These are phyloP conservation scores for Lagenaria siceraria DNA, from an alignment of 306 rosid genomes.

Conservation along the genomic window DNA sequence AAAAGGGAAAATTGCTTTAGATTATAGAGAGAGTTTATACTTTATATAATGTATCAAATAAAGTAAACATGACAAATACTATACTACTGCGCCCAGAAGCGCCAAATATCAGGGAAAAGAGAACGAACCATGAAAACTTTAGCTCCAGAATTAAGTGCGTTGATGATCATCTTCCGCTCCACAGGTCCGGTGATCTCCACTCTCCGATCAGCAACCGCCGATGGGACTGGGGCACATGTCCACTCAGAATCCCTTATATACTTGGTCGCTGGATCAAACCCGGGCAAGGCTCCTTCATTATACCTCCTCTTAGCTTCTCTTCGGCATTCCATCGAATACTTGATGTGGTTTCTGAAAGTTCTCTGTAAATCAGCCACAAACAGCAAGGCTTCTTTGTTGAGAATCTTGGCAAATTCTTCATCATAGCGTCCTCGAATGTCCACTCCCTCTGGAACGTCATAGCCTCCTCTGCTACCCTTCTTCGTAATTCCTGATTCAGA, in stretches of 20 bases:
- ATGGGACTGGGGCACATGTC: slow-evolving; percentile 62
- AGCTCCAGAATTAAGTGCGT: slow-evolving; percentile 92
- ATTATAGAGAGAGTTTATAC: too few relatives aligned
- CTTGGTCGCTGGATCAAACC: slow-evolving; percentile 63
- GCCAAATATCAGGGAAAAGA: neutral
- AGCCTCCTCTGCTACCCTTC: slow-evolving; percentile 13
- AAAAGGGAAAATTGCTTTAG: too few relatives aligned
- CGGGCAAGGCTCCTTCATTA: slow-evolving; percentile 58
- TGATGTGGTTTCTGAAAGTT: slow-evolving; percentile 54
- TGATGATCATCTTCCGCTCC: slow-evolving; percentile 81
- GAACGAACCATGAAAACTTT: slow-evolving; percentile 69
- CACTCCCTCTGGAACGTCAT: slow-evolving; percentile 61
- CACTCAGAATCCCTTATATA: slow-evolving; percentile 50
- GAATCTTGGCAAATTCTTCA: slow-evolving; percentile 45
- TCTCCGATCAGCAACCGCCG: slow-evolving; percentile 58
- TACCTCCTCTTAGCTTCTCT: slow-evolving; percentile 54
- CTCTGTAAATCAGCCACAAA: slow-evolving; percentile 66
- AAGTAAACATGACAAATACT: too few relatives aligned
- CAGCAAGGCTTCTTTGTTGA: slow-evolving; percentile 58
- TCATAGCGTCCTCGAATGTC: slow-evolving; percentile 68
- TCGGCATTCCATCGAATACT: slow-evolving; percentile 65
- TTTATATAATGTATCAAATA: too few relatives aligned
- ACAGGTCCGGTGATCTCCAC: slow-evolving; percentile 93
- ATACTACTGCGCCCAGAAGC: too few relatives aligned
- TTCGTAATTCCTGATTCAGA: slow-evolving; percentile 7